Conservation (phyloP, 257 asterid species). For the Haberlea rhodopensis region DNA sequence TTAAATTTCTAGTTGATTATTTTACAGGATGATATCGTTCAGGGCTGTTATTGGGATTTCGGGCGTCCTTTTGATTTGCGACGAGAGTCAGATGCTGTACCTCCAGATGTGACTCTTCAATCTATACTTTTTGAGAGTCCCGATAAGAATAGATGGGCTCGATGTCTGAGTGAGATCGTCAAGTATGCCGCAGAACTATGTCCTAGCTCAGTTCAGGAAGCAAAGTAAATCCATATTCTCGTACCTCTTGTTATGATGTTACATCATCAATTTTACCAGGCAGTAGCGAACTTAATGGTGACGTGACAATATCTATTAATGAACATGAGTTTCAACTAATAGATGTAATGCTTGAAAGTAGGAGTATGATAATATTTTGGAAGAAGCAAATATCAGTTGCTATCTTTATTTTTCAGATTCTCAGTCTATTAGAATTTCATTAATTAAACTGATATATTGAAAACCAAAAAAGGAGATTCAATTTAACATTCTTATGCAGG, state of each 20-base stretch:
- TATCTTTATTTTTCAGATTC: slow-evolving; percentile 20
- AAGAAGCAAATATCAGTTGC: slow-evolving; percentile 11
- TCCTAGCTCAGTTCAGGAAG: slow-evolving; percentile 91
- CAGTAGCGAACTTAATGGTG: slow-evolving; percentile 15
- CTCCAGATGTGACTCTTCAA: slow-evolving; percentile 92
- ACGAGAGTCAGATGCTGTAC: slow-evolving; percentile 92
- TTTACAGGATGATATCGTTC: slow-evolving; percentile 95
- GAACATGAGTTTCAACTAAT: slow-evolving; percentile 13
- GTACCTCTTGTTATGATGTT: slow-evolving; percentile 18
- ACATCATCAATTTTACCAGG: slow-evolving; percentile 17
- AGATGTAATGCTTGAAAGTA: background rate
- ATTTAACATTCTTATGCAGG: slow-evolving; percentile 47
- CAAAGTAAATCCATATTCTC: slow-evolving; percentile 50
- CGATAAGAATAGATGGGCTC: slow-evolving; percentile 98
- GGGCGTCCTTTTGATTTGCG: slow-evolving; percentile 91
- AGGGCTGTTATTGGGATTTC: slow-evolving; percentile 97
- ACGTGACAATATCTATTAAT: slow-evolving; percentile 7
- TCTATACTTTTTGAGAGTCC: slow-evolving; percentile 94
- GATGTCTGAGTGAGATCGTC: slow-evolving; percentile 91
- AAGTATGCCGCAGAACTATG: slow-evolving; percentile 92
- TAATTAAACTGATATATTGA: slow-evolving; percentile 11
- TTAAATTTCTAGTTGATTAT: slow-evolving; percentile 23
- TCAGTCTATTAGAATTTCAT: slow-evolving; percentile 14
- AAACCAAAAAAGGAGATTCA: slow-evolving; percentile 15
- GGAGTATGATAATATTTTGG: slow-evolving; percentile 7